These are phyloP conservation scores for Sonneratia alba DNA, from an alignment of 345 rosid genomes.

Conservation along the genomic window DNA sequence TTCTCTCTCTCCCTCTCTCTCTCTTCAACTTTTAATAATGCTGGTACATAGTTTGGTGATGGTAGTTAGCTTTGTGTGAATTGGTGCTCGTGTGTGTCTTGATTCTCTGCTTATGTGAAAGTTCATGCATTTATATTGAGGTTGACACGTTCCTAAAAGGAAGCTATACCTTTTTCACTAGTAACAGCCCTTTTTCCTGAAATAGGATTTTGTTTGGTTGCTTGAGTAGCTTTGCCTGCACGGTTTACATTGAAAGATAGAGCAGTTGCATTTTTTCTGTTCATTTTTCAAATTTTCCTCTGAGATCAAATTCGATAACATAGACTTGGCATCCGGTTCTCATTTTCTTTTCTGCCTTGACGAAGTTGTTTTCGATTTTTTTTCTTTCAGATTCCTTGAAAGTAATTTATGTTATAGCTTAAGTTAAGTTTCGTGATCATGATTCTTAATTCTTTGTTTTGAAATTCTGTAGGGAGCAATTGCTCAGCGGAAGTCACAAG, in stretches of 20 bases:
- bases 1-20: too few relatives aligned
- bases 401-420: background rate
- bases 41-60: background rate
- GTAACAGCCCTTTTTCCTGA: background rate
- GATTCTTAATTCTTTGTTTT: background rate
- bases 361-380: background rate
- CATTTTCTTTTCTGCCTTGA: background rate
- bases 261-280: background rate
- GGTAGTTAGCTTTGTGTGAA: background rate
- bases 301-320: background rate
- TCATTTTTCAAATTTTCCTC: background rate
- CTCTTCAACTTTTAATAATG: background rate
- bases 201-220: background rate
- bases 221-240: background rate
- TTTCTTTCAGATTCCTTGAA: background rate
- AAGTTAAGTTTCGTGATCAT: background rate
- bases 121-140: background rate
- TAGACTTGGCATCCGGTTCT: background rate
- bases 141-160: background rate
- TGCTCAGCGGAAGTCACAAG: slow-evolving; percentile 50
- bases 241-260: background rate
- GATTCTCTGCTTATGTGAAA: background rate
- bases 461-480: slow-evolving; percentile 25
- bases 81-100: background rate
- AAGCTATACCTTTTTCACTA: background rate